Base-by-base conservation (phyloP, 495 filamentous ascomycete species). In the Penicillium paradoxum region DNA sequence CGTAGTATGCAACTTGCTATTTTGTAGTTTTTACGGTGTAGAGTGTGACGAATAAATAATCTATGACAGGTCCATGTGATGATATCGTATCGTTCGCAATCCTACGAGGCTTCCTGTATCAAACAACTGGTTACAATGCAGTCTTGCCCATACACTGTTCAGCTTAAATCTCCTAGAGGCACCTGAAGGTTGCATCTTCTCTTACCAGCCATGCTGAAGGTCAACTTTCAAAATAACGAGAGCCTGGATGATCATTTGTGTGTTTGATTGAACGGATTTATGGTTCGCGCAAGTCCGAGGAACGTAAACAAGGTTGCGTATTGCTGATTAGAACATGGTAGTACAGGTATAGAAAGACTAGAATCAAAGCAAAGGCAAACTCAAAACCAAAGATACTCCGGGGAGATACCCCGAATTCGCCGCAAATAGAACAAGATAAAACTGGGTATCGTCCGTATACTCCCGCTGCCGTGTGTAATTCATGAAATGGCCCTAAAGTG, bases 391-490 rank as follows among this genome's bases (percentile, higher is more conserved):
- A 1, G 21, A 10, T 6, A 25, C 27, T 7, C 34, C 32, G 14
- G 32, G 32, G 32, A 14, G 14, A 34, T 17, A 7, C 15, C 22
- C n/a, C 33, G 8, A 15, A 15, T 24, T 25, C 8, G 17, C 30
- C 27, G 27, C 17, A 32, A 45, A 39, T n/a, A 6, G 34, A 54
- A 36, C 4, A 44, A 36, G 10, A 24, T 22, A 51, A 37, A 30
- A 47, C 25, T 54, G 60, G 60, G 56, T 60, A 63, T 63, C 53
- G 50, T 54, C 18, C 42, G 44, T 25, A 41, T 58, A 61, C 51
- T 54, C 52, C 58, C 45, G 41, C 50, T 40, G 27, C 21, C 9
- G 40, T 40, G 22, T 14, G 39, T 9, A 53, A 57, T 54, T 42
- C 42, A 46, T 45, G 17, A 46, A 45, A 38, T 5, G 13, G 8